Percentiles rank a stretch among this genome's conserved stretches.
phyloP scores from a whole-genome alignment of 75 land plant genomes.

The Sequoiadendron giganteum region DNA sequence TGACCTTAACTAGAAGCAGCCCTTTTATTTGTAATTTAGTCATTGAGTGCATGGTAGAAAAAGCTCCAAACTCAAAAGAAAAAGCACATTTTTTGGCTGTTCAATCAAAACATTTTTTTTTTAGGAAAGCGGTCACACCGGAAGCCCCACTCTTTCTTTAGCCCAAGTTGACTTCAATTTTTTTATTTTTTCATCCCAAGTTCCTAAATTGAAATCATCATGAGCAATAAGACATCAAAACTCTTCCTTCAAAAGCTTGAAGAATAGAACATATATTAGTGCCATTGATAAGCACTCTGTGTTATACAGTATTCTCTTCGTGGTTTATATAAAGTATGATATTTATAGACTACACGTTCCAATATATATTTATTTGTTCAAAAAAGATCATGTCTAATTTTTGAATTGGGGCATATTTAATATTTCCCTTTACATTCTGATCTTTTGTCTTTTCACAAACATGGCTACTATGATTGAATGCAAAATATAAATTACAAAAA shows the following conservation, averaged over 20 bases:
- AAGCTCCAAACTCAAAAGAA: background rate
- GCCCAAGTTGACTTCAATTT: background rate
- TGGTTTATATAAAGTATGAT: background rate
- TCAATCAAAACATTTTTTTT: background rate
- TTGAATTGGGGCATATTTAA: too few species aligned
- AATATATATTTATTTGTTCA: too few species aligned
- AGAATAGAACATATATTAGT: too few species aligned
- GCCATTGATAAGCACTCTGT: too few species aligned
- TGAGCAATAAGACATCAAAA: background rate
- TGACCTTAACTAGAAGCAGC: background rate
- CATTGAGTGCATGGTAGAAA: background rate
- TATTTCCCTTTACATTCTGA: too few species aligned
- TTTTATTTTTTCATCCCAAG: too few species aligned
- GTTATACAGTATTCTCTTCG: too few species aligned
- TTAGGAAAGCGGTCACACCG: background rate
- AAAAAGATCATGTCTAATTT: too few species aligned
- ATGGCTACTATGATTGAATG: too few species aligned
- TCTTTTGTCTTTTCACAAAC: background rate
- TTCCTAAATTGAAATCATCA: background rate
- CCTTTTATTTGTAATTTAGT: too few species aligned
- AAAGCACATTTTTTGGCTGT: background rate
- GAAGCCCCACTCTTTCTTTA: background rate
- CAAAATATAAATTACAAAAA: too few species aligned
- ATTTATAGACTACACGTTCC: background rate
- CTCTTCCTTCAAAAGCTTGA: too few species aligned